Conservation (phyloP, 345 rosid species). For the Raphanus sativus region DNA sequence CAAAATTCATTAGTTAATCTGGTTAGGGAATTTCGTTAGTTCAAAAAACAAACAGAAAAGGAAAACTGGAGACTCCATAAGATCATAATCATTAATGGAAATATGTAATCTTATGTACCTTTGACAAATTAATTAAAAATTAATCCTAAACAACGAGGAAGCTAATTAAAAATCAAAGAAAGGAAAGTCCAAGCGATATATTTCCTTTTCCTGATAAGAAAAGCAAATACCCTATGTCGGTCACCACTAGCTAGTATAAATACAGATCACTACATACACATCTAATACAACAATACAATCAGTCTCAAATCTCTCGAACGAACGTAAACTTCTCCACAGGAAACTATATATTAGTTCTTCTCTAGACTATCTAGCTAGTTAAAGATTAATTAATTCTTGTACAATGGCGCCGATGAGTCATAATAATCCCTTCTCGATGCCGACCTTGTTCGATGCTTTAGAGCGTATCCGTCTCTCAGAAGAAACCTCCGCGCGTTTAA, state of each 20-base stretch:
- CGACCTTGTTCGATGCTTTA: constrained; percentile 4
- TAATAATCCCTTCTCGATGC: constrained; percentile 24
- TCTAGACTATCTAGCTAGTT: not conserved
- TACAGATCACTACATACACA: not conserved
- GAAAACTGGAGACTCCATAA: too few relatives aligned
- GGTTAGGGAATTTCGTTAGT: not conserved
- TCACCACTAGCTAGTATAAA: not conserved
- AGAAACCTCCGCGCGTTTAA: not conserved
- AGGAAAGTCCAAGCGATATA: not conserved
- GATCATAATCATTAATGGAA: not conserved
- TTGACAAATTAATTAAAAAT: not conserved
- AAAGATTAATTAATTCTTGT: constrained; percentile 36
- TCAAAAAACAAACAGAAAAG: not conserved
- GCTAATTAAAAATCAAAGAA: not conserved
- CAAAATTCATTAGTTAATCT: not conserved
- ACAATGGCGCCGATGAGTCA: constrained; percentile 21
- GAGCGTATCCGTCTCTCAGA: not conserved
- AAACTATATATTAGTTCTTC: not conserved
- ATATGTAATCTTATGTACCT: not conserved
- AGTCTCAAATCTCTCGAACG: not conserved
- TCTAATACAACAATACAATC: not conserved
- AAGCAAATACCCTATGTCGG: not conserved
- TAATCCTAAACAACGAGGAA: not conserved
- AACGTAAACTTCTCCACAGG: not conserved
- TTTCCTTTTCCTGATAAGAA: not conserved